A percentile compares a stretch with the other conserved stretches of the same genome.
Conservation (phyloP, 805 yeast species). For the Spathaspora girioi region DNA sequence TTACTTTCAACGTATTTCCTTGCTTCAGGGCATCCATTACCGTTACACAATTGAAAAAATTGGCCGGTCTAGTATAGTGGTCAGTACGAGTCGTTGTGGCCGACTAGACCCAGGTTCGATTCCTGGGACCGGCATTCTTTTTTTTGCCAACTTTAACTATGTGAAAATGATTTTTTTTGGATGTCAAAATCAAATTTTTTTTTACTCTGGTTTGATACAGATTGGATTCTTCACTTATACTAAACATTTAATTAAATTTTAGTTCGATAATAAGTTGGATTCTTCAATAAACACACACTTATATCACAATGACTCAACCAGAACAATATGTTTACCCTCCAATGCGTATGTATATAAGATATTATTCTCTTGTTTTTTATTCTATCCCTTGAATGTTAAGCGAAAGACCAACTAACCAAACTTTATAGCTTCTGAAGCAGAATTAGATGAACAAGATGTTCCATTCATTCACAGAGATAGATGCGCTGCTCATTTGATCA, state of each 20-base stretch:
- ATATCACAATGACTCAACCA: slow-evolving; percentile 7
- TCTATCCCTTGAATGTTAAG: not conserved
- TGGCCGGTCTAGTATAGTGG: slow-evolving; percentile 49
- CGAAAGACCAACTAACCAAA: slow-evolving; percentile 5
- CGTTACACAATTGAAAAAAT: not conserved
- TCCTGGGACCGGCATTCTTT: slow-evolving; percentile 45
- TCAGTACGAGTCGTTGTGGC: slow-evolving; percentile 49
- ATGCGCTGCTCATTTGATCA: slow-evolving; percentile 41
- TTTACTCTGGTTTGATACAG: not conserved
- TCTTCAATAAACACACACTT: not conserved
- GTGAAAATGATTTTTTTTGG: not conserved
- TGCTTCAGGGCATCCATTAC: no score
- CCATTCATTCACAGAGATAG: slow-evolving; percentile 43
- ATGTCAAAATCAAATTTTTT: not conserved
- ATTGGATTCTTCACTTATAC: not conserved
- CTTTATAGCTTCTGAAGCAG: slow-evolving; percentile 20
- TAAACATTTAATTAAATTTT: not conserved
- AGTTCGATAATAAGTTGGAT: not conserved
- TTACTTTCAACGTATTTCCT: no score
- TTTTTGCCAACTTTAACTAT: not conserved
- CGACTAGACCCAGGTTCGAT: slow-evolving; percentile 49
- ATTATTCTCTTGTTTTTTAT: not conserved
- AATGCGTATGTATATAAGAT: slow-evolving; percentile 13
- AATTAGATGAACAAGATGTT: slow-evolving; percentile 38
- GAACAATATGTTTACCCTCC: slow-evolving; percentile 18